Conservation (phyloP, 139 green algal genomes). For the Chlorella sp. region DNA sequence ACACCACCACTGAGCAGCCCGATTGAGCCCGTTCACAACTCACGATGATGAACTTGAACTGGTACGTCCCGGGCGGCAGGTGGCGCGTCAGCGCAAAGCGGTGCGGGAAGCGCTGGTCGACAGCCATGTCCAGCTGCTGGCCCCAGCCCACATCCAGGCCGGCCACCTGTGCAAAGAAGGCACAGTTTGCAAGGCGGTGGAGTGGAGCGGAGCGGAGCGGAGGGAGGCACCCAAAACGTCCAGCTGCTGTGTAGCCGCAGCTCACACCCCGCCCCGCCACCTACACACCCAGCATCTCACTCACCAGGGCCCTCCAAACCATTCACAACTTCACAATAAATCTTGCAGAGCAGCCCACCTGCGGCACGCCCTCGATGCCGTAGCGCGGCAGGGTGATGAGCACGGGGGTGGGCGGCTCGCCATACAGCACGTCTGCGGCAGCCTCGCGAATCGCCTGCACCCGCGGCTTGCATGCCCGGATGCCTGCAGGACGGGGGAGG, state of each 20-base stretch:
- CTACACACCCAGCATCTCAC: no score
- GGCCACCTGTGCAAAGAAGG: conserved; percentile 68
- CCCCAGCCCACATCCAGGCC: conserved; percentile 97
- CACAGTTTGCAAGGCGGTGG: no score
- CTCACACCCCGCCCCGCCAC: no score
- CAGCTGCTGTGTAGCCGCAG: no score
- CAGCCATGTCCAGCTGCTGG: conserved; percentile 63
- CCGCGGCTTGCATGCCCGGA: conserved; percentile 70
- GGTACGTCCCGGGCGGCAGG: conserved; percentile 72
- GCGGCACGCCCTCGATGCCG: conserved; percentile 37
- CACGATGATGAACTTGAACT: conserved; percentile 90
- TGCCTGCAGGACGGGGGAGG: conserved; percentile 18
- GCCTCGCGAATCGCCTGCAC: conserved; percentile 80
- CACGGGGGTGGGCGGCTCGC: conserved; percentile 48
- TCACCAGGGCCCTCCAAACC: no score
- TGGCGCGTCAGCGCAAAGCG: conserved; percentile 43
- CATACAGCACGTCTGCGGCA: conserved; percentile 86
- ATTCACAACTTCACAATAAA: no score
- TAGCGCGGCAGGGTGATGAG: conserved; percentile 54
- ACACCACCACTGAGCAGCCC: not conserved
- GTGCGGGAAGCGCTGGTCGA: conserved; percentile 30
- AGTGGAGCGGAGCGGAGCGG: no score
- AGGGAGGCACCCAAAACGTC: no score
- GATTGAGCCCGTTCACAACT: not conserved
- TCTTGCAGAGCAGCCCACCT: conserved; percentile 8